Evolutionary conservation across 106 monocot species (phyloP).

Genomic region (Allium sativum): DNA sequence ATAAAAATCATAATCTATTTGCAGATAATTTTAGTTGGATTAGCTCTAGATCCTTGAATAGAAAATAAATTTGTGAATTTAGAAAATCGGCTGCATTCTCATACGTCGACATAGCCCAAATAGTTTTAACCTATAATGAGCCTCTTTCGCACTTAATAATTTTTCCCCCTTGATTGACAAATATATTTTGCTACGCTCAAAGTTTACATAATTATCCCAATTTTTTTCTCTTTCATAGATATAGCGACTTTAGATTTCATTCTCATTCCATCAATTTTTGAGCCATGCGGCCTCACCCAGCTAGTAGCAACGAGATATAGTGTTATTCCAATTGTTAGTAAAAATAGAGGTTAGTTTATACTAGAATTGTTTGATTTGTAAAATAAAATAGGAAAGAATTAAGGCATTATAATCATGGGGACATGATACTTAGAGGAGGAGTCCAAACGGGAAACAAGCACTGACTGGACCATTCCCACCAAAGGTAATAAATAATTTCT

Average conservation of each 20-base stretch:
- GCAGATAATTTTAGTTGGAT: slow-evolving; percentile 91
- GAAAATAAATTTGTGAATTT: slow-evolving; percentile 81
- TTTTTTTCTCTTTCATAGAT: slow-evolving; percentile 37
- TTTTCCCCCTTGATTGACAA: slow-evolving; percentile 7
- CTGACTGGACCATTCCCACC: too few relatives aligned
- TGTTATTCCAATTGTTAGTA: slow-evolving; percentile 86
- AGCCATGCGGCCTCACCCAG: slow-evolving; percentile 97
- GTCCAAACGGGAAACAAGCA: too few relatives aligned
- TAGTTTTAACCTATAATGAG: slow-evolving; percentile 88
- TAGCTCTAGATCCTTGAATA: slow-evolving; percentile 85
- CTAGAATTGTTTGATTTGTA: too few relatives aligned
- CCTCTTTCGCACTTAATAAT: slow-evolving; percentile 92
- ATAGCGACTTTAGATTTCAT: slow-evolving; percentile 95
- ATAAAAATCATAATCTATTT: slow-evolving; percentile 1
- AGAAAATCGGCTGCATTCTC: slow-evolving; percentile 73
- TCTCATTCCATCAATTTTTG: slow-evolving; percentile 92
- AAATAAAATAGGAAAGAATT: too few relatives aligned
- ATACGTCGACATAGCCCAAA: slow-evolving; percentile 48
- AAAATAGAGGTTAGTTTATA: slow-evolving; percentile 67
- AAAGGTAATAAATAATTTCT: too few relatives aligned
- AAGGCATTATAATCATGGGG: too few relatives aligned
- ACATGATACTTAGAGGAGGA: too few relatives aligned
- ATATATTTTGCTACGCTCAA: background rate
- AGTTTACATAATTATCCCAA: background rate
- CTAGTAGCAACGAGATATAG: slow-evolving; percentile 96